Evolutionary conservation across 805 yeast species (phyloP), one percentile per base, ranked within the genome.

Genomic region (Yarrowia sp.): DNA sequence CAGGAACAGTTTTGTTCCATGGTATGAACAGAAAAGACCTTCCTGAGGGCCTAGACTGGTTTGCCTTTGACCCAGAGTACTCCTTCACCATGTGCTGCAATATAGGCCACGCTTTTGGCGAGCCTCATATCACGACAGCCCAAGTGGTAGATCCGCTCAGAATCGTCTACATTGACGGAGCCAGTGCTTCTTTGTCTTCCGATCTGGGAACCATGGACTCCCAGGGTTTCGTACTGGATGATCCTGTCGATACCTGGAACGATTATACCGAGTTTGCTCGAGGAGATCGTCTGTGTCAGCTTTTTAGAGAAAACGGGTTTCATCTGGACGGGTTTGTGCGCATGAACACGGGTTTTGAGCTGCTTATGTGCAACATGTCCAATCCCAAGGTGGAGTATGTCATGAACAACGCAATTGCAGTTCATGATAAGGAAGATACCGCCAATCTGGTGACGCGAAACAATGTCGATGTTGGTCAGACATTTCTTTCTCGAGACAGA

Each of bases 31-130:
- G 21, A 4, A 51, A 51, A 86, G 86, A 3, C 5, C 87, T 88
- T 1, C 71, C 71, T 0, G 11, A 51, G 5, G 70, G 76, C 19
- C 79, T 79, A 35, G 89, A 85, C 69, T 85, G 89, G 89, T 74
- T 83, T 12, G 89, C 89, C 1, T 76, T 85, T 80, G 87, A 85
- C 70, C 81, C 77, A 67, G 89, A 85, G 69, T 85, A 85, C 72
- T 82, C 86, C 68, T 83, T 80, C 52, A 26, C 46, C 19, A 28
- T 54, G 58, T 51, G 58, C 16, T 51, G 58, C 32, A 51, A 51
- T 19, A 51, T 51, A 2, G 58, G 58, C 4, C 58, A 51, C n/a
- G 35, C 58, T 5, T 51, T 51, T 33, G 58, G 58, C 2, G 33
- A 24, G 11, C 58, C 58, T 11, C 58, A 51, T 51, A 33, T 51